Evolutionary conservation across 1,139 yeast species (phyloP).

Genomic region (Zygotorulaspora mrakii): DNA sequence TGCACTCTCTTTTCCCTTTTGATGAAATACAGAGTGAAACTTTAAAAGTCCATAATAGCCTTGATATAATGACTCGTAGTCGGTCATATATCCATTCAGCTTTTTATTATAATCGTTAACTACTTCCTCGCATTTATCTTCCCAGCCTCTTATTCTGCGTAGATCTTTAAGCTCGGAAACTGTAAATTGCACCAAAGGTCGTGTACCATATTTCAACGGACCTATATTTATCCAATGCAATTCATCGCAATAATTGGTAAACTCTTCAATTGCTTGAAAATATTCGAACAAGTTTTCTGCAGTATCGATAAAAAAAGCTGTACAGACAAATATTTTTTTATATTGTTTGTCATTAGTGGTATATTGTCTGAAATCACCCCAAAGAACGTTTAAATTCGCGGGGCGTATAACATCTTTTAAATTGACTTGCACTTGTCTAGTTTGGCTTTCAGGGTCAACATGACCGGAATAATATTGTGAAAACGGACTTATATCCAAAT

Average conservation of each 20-base stretch:
- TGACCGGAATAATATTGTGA: constrained; percentile 74
- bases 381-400: constrained; percentile 45
- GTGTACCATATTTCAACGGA: constrained; percentile 84
- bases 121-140: constrained; percentile 41
- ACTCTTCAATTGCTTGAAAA: constrained; percentile 53
- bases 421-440: constrained; percentile 44
- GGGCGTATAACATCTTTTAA: constrained; percentile 41
- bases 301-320: constrained; percentile 79
- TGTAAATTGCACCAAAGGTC: constrained; percentile 72
- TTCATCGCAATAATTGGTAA: constrained; percentile 43
- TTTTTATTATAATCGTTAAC: constrained; percentile 27
- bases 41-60: constrained; percentile 66
- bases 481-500: constrained; percentile 52
- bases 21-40: constrained; percentile 36
- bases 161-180: constrained; percentile 57
- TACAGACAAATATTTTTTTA: constrained; percentile 56
- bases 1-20: too few species aligned
- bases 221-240: constrained; percentile 82
- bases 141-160: constrained; percentile 61
- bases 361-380: constrained; percentile 65
- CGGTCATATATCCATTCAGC: constrained; percentile 57
- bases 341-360: constrained; percentile 33
- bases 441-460: constrained; percentile 48
- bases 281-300: constrained; percentile 79
- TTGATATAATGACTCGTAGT: constrained; percentile 64